Conservation (phyloP, 352 stramenopile genomes). For the Halophytophthora polymorphica region DNA sequence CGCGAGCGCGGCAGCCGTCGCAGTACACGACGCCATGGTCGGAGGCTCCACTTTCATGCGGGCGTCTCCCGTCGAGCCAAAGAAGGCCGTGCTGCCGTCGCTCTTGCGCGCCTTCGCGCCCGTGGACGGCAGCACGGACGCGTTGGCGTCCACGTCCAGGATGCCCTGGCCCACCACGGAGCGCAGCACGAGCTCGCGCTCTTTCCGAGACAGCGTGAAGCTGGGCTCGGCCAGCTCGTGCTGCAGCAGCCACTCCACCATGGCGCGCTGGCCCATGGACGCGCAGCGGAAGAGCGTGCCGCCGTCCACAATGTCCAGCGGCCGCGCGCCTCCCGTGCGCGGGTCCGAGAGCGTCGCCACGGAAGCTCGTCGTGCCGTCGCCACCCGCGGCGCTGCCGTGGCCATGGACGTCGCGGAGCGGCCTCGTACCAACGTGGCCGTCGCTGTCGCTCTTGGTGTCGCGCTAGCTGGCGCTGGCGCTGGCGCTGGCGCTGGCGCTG, state of each 20-base stretch:
- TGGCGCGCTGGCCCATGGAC: slow-evolving; percentile 11
- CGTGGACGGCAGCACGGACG: slow-evolving; percentile 4
- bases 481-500: no score
- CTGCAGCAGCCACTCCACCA: slow-evolving; percentile 34
- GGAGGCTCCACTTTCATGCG: no score
- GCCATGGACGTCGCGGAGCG: slow-evolving; percentile 17
- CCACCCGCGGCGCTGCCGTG: slow-evolving; percentile 9
- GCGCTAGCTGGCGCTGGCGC: neutral
- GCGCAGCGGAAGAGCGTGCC: slow-evolving; percentile 24
- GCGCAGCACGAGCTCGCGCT: slow-evolving; percentile 23
- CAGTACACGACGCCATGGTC: no score
- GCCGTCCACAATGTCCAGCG: slow-evolving; percentile 21
- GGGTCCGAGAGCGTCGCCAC: slow-evolving; percentile 14
- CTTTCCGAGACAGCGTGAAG: slow-evolving; percentile 23
- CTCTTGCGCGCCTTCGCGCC: neutral
- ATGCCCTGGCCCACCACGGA: slow-evolving; percentile 18
- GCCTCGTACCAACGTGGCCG: slow-evolving; percentile 11
- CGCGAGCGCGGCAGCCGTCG: no score
- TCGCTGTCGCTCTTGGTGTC: slow-evolving; percentile 3
- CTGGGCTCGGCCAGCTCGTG: slow-evolving; percentile 9
- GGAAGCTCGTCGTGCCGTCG: slow-evolving; percentile 16
- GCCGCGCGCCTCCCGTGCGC: slow-evolving; percentile 5
- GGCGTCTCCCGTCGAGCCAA: no score
- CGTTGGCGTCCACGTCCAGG: slow-evolving; percentile 13
- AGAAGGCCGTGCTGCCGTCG: neutral